phyloP scores from a whole-genome alignment of 2,329 filamentous ascomycete species.

The Verticillium longisporum region DNA sequence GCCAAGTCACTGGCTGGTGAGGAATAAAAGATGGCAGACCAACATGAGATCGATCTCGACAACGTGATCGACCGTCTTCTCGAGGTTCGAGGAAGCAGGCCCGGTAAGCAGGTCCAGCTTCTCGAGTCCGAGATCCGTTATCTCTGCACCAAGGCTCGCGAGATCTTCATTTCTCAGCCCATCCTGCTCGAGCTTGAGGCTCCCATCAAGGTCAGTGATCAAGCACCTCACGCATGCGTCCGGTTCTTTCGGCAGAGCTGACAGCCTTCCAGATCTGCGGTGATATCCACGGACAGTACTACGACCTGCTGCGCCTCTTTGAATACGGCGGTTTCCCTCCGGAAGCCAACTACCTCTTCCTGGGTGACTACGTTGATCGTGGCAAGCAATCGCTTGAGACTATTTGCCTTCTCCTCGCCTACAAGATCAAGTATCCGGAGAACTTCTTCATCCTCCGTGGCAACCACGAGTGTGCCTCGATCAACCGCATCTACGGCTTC shows the following conservation, averaged over 20 bases:
- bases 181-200: conserved; percentile 96
- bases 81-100: conserved; percentile 94
- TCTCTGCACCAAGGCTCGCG: conserved; percentile 95
- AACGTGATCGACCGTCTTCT: conserved; percentile 98
- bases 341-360: conserved; percentile 98
- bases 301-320: conserved; percentile 93
- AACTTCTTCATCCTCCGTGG: conserved; percentile 99
- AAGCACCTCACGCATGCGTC: conserved; percentile 3
- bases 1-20: conserved; percentile 36
- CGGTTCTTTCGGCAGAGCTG: conserved; percentile 8
- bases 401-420: conserved; percentile 90
- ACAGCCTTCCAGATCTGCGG: conserved; percentile 72
- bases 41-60: conserved; percentile 93
- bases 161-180: conserved; percentile 99
- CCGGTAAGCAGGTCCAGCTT: conserved; percentile 97
- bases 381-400: conserved; percentile 99
- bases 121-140: conserved; percentile 94
- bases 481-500: conserved; percentile 99
- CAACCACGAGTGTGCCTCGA: conserved; percentile 98
- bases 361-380: conserved; percentile 97
- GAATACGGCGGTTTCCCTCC: conserved; percentile 98
- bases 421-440: conserved; percentile 99
- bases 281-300: conserved; percentile 99
- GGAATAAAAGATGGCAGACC: conserved; percentile 50
- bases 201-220: conserved; percentile 81